Evolutionary conservation across 1,139 yeast genomes (phyloP), one percentile per base, ranked within the genome.

Genomic region (Diutina pseudorugosa): DNA sequence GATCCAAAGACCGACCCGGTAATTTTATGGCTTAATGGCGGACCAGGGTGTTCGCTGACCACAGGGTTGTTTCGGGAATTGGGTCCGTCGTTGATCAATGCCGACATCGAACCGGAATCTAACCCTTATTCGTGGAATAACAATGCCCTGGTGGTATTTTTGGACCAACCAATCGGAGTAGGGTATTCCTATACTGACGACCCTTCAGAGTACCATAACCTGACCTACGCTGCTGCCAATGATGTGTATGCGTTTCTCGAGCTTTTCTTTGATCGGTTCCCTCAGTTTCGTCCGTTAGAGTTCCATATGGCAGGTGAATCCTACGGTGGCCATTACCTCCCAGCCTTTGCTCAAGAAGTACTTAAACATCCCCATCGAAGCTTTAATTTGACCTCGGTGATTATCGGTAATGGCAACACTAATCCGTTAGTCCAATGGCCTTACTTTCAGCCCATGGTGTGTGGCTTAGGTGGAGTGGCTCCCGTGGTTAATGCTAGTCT

Each of bases 291-390:
- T 50, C 69, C 77, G 41, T 81, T 79, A 52, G 58, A 58, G 52
- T 90, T 93, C 84, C 98, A 91, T 70, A 89, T 93, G 69, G 95
- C 98, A 51, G 98, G 98, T 61, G 98, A 93, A 71, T 89, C 97
- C 14, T 93, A 93, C 66, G 98, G 96, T 53, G 98, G 98, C 57
- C 98, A 93, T 68, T 93, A 93, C 69, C 89, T 93, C 60, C 98
- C 98, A 30, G 91, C 82, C 8, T 87, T 93, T 66, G 96, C 97
- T 20, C 71, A 84, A 52, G 96, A 91, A 69, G 91, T 93, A 59
- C 71, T 90, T 62, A 76, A 82, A 23, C 95, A 89, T 65, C 80
- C 80, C 18, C 88, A 86, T 61, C 84, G 95, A 67, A 76, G 82
- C 55, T 91, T 93, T 73, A 81, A 90, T 66, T 77, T 93, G 65